Evolutionary conservation across 352 stramenopile genomes (phyloP), one percentile per base, ranked within the genome.

Genomic region (Bremia lactucae): DNA sequence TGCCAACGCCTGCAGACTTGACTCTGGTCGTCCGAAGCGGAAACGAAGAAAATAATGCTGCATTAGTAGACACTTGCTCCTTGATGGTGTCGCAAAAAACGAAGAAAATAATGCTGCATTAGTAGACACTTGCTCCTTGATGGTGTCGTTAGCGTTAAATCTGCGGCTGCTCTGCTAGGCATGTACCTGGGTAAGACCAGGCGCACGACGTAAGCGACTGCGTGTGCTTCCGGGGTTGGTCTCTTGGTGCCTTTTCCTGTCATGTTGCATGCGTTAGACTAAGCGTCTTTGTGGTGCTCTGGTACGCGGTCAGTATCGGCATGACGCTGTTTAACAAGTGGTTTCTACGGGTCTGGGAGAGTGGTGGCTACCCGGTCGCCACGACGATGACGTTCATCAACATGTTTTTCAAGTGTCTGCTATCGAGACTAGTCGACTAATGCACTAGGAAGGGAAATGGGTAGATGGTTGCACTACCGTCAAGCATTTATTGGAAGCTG

Each of bases 251-350:
- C 40, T 43, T 36, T 67, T 21, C 36, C 50, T 46, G 52, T 63
- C 49, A 50, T 42, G 29, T 21, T 77, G 16, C 66, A 84, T 37
- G 66, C 72, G 16, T 52, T 88, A 16, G 76, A 86, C 44, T 88
- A 21, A 80, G 66, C 43, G 60, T 83, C 0, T 83, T 72, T 38
- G 61, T 88, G 21, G 65, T 88, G 36, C 62, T 83, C 15, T 88
- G 76, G 76, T 88, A 87, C 46, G 71, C 60, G n/a, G 77, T 89
- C 36, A 87, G 73, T 45, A 89, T 89, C 52, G 71, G 69, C 45
- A 86, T 89, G 73, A 89, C 77, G 59, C 67, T 87, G 13, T 86
- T 89, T 42, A 84, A 85, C 61, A 87, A 87, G 52, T 87, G 73
- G 77, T 87, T 89, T 31, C 34, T 89, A 28, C 67, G 73, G 18